Base-by-base conservation (phyloP, 441 rosid genomes). In the Macaranga tanarius region DNA sequence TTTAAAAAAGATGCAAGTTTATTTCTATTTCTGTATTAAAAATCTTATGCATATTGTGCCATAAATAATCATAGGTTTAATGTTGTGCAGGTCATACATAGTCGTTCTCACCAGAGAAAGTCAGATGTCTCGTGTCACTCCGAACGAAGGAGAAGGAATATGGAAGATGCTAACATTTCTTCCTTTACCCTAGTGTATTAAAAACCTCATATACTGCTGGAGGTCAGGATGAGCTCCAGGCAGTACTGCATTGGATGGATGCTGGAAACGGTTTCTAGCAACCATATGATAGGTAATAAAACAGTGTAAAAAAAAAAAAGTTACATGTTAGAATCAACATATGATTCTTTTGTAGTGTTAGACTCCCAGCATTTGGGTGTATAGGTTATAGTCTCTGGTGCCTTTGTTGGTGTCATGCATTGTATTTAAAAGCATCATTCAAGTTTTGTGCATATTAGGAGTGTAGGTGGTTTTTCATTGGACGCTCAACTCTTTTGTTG, bases 81-180 rank as follows among this genome's bases (percentile, higher is more conserved):
- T 45, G 17, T 50, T 73, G 34, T 77, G 78, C 97, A 92, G 97
- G 97, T 89, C 82, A 71, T 83, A 80, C 80, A 70, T 81, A 85
- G 86, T 86, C 86, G 80, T 83, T 81, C 84, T 87, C 95, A 82
- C 86, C 86, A 85, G 86, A 86, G 87, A 87, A 67, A 83, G 89
- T 86, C 74, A 57, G 81, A 73, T 79, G 88, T 85, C 82, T 42
- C 23, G 85, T 79, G 88, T 84, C 81, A 81, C 88, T 82, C 86
- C 80, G 71, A 70, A 67, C 28, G 78, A 78, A 72, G 81, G 84
- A 76, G 85, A 84, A 85, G 85, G 86, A 77, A 62, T 50, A 62
- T 67, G 83, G 89, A 85, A 81, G 85, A 79, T 69, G 76, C 79
- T 11, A 76, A 74, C 71, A 67, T 78, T 74, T 84, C 84, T 76